These are phyloP conservation scores for Neurospora pannonica DNA, from an alignment of 495 filamentous ascomycete species.

Conservation along the genomic window DNA sequence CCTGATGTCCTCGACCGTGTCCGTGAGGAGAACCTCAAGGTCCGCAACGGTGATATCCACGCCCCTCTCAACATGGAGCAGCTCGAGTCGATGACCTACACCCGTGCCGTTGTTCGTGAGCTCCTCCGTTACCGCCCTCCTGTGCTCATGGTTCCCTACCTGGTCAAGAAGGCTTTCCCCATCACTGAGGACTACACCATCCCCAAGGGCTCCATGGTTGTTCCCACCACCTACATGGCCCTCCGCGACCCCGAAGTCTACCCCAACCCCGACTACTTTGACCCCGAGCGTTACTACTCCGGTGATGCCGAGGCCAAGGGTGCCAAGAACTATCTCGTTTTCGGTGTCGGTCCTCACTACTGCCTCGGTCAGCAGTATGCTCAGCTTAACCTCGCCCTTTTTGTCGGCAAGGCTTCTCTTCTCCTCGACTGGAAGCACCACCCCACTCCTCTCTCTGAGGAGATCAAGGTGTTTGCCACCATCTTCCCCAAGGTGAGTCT, in stretches of 20 bases:
- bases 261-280: slow-evolving; percentile 75
- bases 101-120: slow-evolving; percentile 88
- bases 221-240: slow-evolving; percentile 82
- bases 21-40: slow-evolving; percentile 78
- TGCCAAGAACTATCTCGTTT: slow-evolving; percentile 94
- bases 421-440: slow-evolving; percentile 86
- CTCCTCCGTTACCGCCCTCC: slow-evolving; percentile 91
- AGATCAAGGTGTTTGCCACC: slow-evolving; percentile 97
- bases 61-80: slow-evolving; percentile 68
- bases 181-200: slow-evolving; percentile 81
- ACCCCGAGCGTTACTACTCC: slow-evolving; percentile 86
- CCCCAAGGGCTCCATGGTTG: slow-evolving; percentile 89
- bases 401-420: slow-evolving; percentile 92
- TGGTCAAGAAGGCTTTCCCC: slow-evolving; percentile 92
- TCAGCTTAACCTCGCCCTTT: slow-evolving; percentile 76
- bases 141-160: slow-evolving; percentile 95
- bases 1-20: slow-evolving; percentile 85
- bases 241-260: slow-evolving; percentile 93
- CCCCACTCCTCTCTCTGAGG: slow-evolving; percentile 68
- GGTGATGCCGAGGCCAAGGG: slow-evolving; percentile 81
- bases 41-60: slow-evolving; percentile 68
- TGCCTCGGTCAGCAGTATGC: slow-evolving; percentile 94
- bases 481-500: slow-evolving; percentile 86
- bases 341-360: slow-evolving; percentile 94
- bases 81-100: slow-evolving; percentile 82